These are phyloP conservation scores for Neofusicoccum sp. DNA, from an alignment of 2,329 filamentous ascomycete genomes.

Conservation along the genomic window DNA sequence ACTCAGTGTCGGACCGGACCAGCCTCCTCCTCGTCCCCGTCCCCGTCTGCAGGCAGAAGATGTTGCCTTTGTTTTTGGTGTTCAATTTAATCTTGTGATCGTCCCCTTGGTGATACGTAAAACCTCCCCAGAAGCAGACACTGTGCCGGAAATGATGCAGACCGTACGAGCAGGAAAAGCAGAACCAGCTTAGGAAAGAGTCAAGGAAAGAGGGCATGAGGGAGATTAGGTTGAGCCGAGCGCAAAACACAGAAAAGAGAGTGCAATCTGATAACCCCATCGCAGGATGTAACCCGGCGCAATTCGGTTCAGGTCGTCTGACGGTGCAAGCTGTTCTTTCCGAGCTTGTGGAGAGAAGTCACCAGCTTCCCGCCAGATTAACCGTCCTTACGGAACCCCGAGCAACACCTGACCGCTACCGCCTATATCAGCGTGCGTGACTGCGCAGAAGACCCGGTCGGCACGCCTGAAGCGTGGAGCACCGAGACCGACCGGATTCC, in stretches of 20 bases:
- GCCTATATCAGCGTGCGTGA: conserved; percentile 4
- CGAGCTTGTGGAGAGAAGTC: conserved; percentile 3
- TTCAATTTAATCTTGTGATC: conserved; percentile 16
- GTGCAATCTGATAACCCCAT: conserved; percentile 17
- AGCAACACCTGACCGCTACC: not conserved
- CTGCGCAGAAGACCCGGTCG: conserved; percentile 9
- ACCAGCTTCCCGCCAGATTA: not conserved
- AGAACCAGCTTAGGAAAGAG: conserved; percentile 1
- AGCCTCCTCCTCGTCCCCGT: not conserved
- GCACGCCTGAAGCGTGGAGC: not conserved
- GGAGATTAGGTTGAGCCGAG: conserved; percentile 10
- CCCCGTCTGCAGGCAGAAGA: not conserved
- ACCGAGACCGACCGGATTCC: conserved; percentile 12
- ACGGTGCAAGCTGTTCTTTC: not conserved
- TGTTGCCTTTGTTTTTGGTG: not conserved
- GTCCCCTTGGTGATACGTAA: conserved; percentile 16
- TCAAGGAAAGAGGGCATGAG: conserved; percentile 4
- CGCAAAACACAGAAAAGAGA: conserved; percentile 5
- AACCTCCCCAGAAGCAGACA: conserved; percentile 20
- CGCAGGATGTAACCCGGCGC: conserved; percentile 8
- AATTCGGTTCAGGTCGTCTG: not conserved
- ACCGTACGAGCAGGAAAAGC: conserved; percentile 8
- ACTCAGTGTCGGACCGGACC: not conserved
- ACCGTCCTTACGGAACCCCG: conserved; percentile 1
- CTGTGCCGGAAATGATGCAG: conserved; percentile 17